These are phyloP conservation scores for Linnemannia schmuckeri DNA, from an alignment of 192 early-diverging fungal genomes.

Conservation along the genomic window DNA sequence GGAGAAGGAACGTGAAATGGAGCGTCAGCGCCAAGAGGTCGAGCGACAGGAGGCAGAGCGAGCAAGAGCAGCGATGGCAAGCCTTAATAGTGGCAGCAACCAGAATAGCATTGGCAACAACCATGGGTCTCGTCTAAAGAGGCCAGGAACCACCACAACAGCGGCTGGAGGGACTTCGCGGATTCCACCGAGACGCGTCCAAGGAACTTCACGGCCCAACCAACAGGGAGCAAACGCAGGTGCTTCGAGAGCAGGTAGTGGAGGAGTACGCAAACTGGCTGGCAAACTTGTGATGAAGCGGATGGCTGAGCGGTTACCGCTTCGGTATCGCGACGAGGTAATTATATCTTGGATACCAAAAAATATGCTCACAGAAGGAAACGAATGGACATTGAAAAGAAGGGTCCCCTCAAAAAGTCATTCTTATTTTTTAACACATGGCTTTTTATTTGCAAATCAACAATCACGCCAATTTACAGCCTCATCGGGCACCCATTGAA, in stretches of 20 bases:
- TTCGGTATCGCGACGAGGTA: constrained; percentile 51
- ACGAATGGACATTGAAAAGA: background rate
- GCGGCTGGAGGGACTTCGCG: constrained; percentile 7
- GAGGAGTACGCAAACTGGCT: constrained; percentile 43
- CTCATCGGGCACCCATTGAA: constrained; percentile 41
- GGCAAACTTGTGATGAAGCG: constrained; percentile 47
- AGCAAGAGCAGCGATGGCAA: constrained; percentile 10
- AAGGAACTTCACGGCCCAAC: background rate
- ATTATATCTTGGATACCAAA: background rate
- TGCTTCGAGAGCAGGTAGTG: constrained; percentile 35
- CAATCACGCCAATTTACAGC: constrained; percentile 11
- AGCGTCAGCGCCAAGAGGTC: constrained; percentile 32
- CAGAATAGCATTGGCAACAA: background rate
- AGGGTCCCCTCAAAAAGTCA: background rate
- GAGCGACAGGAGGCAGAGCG: constrained; percentile 43
- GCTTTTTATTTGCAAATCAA: background rate
- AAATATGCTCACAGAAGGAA: background rate
- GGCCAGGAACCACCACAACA: background rate
- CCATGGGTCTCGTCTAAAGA: background rate
- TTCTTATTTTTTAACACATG: background rate
- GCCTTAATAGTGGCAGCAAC: constrained; percentile 1
- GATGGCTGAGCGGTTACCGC: constrained; percentile 41
- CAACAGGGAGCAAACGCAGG: background rate
- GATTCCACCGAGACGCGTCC: constrained; percentile 19
- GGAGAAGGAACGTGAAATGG: constrained; percentile 39